Evolutionary conservation across 148 eudicot genomes (phyloP).

Genomic region (Chenopodium berlandieri): DNA sequence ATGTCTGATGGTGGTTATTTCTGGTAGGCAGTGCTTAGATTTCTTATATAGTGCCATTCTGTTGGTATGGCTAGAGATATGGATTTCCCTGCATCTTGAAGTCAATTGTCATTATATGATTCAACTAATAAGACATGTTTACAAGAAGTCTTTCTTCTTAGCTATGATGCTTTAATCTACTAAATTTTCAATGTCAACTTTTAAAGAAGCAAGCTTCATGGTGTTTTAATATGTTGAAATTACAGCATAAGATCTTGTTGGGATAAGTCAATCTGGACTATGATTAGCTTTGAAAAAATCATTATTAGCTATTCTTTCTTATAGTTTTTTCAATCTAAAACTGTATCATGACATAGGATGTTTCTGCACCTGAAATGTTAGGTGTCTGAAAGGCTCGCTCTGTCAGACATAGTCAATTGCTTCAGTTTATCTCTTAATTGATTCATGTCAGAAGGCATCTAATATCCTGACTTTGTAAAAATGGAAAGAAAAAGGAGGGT

Average conservation of each 20-base stretch:
- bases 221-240: neutral
- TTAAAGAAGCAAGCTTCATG: neutral
- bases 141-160: constrained; percentile 6
- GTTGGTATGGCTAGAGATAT: neutral
- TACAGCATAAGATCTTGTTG: neutral
- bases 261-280: neutral
- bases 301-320: neutral
- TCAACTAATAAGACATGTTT: neutral
- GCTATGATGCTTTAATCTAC: constrained; percentile 4
- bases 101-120: neutral
- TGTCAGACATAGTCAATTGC: constrained; percentile 6
- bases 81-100: neutral
- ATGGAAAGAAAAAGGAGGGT: neutral
- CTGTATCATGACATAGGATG: neutral
- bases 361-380: neutral
- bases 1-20: no score
- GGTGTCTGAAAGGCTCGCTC: neutral
- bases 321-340: neutral
- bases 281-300: neutral
- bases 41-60: neutral
- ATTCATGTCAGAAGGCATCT: neutral
- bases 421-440: neutral
- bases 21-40: no score
- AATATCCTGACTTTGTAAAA: neutral
- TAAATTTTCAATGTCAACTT: neutral